These are phyloP conservation scores for Aspergillus ostianus DNA, from an alignment of 495 filamentous ascomycete genomes.

Conservation along the genomic window DNA sequence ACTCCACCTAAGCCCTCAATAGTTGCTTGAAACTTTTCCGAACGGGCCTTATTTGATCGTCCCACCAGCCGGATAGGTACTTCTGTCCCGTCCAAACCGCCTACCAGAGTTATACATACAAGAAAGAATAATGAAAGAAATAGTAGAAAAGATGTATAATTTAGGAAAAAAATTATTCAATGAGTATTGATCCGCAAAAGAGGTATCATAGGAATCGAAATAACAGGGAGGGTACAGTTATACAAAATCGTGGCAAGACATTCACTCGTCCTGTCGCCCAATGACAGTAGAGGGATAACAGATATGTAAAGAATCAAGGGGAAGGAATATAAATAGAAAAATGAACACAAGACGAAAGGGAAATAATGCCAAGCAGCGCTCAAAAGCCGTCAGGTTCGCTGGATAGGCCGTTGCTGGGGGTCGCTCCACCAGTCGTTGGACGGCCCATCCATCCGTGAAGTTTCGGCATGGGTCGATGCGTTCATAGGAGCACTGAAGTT, in stretches of 20 bases:
- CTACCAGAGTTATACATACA: not conserved
- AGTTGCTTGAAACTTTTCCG: not conserved
- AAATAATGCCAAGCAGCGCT: not conserved
- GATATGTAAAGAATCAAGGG: not conserved
- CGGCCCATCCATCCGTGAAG: constrained; percentile 10
- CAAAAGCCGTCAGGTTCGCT: constrained; percentile 3
- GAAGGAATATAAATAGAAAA: constrained; percentile 6
- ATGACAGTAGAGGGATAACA: not conserved
- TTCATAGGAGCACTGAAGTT: constrained; percentile 23
- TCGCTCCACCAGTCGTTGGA: constrained; percentile 15
- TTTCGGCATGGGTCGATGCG: constrained; percentile 10
- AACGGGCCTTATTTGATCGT: not conserved
- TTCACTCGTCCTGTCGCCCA: not conserved
- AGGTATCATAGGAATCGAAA: constrained; percentile 21
- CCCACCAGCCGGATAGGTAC: not conserved
- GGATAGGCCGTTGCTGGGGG: constrained; percentile 13
- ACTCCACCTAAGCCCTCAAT: not conserved
- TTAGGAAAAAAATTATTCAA: constrained; percentile 3
- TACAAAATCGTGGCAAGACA: constrained; percentile 1
- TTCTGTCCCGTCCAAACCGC: not conserved
- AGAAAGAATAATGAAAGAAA: no score
- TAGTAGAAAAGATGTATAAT: not conserved
- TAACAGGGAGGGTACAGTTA: constrained; percentile 11
- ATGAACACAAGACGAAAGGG: not conserved
- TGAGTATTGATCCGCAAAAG: constrained; percentile 15